These are phyloP conservation scores for Solanum pimpinellifolium DNA, from an alignment of 257 asterid species.

Conservation along the genomic window DNA sequence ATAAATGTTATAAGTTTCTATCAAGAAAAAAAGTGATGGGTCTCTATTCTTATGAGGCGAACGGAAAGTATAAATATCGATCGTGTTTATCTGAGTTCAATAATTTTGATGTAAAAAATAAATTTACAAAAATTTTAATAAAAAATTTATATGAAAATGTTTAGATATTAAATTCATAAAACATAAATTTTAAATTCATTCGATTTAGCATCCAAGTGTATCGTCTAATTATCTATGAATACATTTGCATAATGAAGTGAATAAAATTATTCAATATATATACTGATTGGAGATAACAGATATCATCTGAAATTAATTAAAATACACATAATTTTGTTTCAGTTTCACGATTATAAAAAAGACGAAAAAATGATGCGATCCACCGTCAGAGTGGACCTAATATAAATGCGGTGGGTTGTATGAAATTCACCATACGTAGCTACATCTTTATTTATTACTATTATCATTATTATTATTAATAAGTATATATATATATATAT, in stretches of 20 bases:
- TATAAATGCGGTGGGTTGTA: not conserved
- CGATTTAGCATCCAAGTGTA: not conserved
- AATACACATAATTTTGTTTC: rapidly evolving
- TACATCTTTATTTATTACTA: no score
- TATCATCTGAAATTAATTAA: no score
- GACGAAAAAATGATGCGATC: no score
- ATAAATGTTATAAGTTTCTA: not conserved
- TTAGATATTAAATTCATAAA: not conserved
- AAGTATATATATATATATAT: not conserved
- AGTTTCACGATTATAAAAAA: no score
- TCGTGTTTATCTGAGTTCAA: no score
- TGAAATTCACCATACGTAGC: not conserved
- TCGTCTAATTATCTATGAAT: no score
- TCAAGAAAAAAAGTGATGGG: not conserved
- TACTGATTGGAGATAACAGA: rapidly evolving
- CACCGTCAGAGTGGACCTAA: not conserved
- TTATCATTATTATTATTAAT: no score
- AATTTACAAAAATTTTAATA: not conserved
- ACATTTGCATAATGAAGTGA: not conserved
- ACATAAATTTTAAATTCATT: not conserved
- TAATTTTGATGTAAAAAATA: not conserved
- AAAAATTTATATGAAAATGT: not conserved
- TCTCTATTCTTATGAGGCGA: not conserved
- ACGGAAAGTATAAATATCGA: not conserved
- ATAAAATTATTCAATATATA: no score